Percentiles rank a stretch among this genome's conserved stretches.
Conservation (phyloP, 345 rosid genomes). For the Moricandia arvensis region DNA sequence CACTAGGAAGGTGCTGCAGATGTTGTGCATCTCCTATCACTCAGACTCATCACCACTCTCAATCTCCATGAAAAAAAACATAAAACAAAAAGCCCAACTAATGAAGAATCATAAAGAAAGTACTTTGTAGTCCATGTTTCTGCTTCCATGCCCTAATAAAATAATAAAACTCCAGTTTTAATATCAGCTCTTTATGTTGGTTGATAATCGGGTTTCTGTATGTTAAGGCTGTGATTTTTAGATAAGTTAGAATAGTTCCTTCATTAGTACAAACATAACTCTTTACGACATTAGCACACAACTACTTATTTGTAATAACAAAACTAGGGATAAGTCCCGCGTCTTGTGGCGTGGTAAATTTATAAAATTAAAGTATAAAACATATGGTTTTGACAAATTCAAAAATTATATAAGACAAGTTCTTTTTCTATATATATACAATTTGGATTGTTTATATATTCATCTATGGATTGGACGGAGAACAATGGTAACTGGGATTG, state of each 20-base stretch:
- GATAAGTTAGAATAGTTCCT: background rate
- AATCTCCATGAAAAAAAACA: conserved; percentile 19
- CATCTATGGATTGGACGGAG: no score
- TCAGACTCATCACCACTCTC: conserved; percentile 22
- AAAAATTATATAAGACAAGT: no score
- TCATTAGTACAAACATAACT: no score
- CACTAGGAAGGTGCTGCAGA: conserved; percentile 27
- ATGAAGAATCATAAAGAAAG: background rate
- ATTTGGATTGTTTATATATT: no score
- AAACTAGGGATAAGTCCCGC: background rate
- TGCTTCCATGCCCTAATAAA: conserved; percentile 12
- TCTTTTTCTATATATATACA: no score
- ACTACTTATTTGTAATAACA: background rate
- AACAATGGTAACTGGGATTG: no score
- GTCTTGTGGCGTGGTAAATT: no score
- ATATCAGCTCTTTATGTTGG: background rate
- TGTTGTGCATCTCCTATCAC: conserved; percentile 35
- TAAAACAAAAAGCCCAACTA: background rate
- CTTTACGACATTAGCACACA: background rate
- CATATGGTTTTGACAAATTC: no score
- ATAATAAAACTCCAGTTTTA: background rate
- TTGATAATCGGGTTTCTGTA: background rate
- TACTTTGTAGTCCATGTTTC: background rate
- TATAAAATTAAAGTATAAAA: no score
- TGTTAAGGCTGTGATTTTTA: background rate